These are phyloP conservation scores for Kwoniella europaea DNA, from an alignment of 768 basidiomycete species.

Conservation along the genomic window DNA sequence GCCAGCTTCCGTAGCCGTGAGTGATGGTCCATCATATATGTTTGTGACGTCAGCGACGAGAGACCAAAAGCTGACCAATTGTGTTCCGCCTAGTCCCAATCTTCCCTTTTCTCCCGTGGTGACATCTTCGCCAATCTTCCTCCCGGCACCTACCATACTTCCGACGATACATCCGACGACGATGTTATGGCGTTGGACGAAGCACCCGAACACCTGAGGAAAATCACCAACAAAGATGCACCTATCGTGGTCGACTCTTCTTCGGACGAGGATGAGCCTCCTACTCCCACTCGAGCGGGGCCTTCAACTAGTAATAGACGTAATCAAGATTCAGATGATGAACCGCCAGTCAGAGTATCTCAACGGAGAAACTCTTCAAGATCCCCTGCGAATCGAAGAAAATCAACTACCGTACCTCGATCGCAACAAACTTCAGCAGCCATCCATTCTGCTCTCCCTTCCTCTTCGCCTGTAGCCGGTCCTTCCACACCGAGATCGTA, in stretches of 20 bases:
- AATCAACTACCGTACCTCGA: not conserved
- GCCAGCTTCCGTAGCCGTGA: conserved; percentile 8
- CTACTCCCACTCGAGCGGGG: not conserved
- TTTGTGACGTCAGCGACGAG: not conserved
- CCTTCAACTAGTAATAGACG: not conserved
- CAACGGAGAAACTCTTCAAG: not conserved
- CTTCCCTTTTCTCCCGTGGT: conserved; percentile 1
- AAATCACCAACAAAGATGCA: conserved; percentile 9
- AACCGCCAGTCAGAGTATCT: not conserved
- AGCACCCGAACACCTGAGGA: conserved; percentile 20
- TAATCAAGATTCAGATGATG: not conserved
- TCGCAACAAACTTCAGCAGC: not conserved
- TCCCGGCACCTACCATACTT: conserved; percentile 18
- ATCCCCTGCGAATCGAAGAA: not conserved
- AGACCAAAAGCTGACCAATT: too few species aligned
- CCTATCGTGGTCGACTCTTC: conserved; percentile 24
- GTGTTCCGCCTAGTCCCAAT: not conserved
- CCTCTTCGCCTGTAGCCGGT: not conserved
- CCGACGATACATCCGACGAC: conserved; percentile 6
- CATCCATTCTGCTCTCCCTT: not conserved
- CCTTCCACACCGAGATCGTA: conserved; percentile 6
- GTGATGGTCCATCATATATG: not conserved
- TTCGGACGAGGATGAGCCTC: conserved; percentile 3
- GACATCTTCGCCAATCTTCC: conserved; percentile 16
- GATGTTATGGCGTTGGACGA: conserved; percentile 13